phyloP scores from a whole-genome alignment of 208 protist species.

The Willaertia magna region DNA sequence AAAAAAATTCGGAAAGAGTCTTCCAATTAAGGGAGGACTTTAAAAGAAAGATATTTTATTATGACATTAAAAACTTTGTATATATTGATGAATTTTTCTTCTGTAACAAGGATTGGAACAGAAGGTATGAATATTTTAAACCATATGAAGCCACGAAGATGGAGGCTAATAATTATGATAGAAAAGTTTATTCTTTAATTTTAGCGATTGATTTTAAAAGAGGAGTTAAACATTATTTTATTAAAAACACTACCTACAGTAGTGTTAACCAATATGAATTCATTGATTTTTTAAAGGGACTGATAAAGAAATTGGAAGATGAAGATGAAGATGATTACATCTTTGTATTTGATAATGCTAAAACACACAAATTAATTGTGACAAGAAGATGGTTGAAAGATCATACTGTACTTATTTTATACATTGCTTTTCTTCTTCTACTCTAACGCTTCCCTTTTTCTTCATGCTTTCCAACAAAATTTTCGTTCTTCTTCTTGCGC shows the following conservation, averaged over 20 bases:
- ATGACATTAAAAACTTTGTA: not conserved
- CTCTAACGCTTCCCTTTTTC: no score
- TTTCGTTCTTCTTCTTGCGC: no score
- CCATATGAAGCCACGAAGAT: not conserved
- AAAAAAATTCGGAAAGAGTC: not conserved
- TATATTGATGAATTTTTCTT: not conserved
- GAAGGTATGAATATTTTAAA: not conserved
- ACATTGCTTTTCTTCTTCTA: no score
- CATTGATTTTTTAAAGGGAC: not conserved
- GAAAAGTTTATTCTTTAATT: not conserved
- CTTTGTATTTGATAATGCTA: no score
- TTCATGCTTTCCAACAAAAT: no score
- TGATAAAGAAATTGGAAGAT: not conserved
- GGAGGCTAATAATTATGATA: not conserved
- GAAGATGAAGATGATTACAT: no score
- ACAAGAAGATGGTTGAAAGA: no score
- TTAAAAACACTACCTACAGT: not conserved
- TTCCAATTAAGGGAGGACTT: not conserved
- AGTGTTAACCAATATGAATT: not conserved
- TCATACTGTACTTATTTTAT: no score
- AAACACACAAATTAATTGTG: no score
- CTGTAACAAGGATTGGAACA: not conserved
- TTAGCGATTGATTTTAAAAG: not conserved
- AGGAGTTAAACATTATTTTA: not conserved
- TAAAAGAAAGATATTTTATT: not conserved